Evolutionary conservation across 495 filamentous ascomycete genomes (phyloP), one percentile per base, ranked within the genome.

Genomic region (Aspergillus kassunensis): DNA sequence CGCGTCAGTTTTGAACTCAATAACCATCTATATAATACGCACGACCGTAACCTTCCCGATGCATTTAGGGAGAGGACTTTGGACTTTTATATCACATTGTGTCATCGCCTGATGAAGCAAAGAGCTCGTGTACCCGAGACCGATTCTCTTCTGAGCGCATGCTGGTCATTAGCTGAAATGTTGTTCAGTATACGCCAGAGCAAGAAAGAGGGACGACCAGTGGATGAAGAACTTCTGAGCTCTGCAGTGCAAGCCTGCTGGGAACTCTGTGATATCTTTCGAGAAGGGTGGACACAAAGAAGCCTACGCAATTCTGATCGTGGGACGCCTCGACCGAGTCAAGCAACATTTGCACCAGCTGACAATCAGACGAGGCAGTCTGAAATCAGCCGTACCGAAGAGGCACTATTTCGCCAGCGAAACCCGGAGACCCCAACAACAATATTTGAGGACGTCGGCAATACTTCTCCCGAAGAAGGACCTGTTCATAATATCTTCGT

Each of bases 71-170:
- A 96, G 66, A 76, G 91, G 44, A 95, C 91, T 0, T 69, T 96
- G 46, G 91, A 96, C 57, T 96, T 96, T 58, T 96, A 95, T 62
- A 88, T 96, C 54, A 95, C 91, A 0, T 64, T 96, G 3, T 96
- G 91, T 50, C 91, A 96, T 66, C 81, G 91, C 25, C 75, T 96
- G 6, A 96, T 96, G 91, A 95, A 95, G 65, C 91, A 96, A 67
- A 80, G 88, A 41, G 85, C 80, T 43, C 82, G 84, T 24, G 66
- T 89, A 1, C 85, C 83, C 4, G 84, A 87, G 53, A 91, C 89
- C 2, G 90, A 95, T 59, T 82, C 87, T 19, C 77, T 95, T 3
- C 77, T 96, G 0, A 84, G 86, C 40, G 88, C 90, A 6, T 96
- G 91, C 62, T 96, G 91, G 91, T 82, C 86, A 10, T 68, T 96